Percentiles rank a stretch among this genome's conserved stretches.
Conservation (phyloP, 2,329 filamentous ascomycete species). For the Ampelomyces quisqualis region DNA sequence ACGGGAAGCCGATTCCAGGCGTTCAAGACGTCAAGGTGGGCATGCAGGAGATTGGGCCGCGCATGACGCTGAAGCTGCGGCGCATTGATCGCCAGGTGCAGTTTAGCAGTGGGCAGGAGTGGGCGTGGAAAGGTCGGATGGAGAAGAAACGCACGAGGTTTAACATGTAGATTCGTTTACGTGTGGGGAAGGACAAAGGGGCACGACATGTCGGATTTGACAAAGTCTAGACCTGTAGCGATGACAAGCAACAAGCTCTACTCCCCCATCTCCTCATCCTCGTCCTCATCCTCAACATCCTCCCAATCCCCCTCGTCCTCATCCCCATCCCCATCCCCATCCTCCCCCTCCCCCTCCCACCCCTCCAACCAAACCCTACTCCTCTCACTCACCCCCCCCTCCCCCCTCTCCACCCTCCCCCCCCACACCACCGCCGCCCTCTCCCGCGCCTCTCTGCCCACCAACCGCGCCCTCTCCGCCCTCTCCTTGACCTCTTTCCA, state of each 20-base stretch:
- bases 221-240: no score
- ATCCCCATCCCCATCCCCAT: neutral
- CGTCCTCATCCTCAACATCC: neutral
- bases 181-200: no score
- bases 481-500: no score
- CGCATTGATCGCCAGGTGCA: constrained; percentile 88
- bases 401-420: neutral
- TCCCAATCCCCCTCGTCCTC: neutral
- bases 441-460: no score
- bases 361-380: neutral
- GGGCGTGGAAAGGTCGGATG: constrained; percentile 96
- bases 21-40: constrained; percentile 84
- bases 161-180: constrained; percentile 65
- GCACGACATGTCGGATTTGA: no score
- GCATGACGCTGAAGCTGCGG: constrained; percentile 82
- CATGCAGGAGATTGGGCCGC: constrained; percentile 74
- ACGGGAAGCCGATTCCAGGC: constrained; percentile 81
- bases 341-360: neutral
- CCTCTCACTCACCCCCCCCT: neutral
- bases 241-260: no score
- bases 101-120: constrained; percentile 75
- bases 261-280: neutral
- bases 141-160: constrained; percentile 94
- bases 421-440: no score
- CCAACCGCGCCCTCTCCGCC: no score